phyloP scores from a whole-genome alignment of 169 alveolate genomes.

The Babesia ovis region DNA sequence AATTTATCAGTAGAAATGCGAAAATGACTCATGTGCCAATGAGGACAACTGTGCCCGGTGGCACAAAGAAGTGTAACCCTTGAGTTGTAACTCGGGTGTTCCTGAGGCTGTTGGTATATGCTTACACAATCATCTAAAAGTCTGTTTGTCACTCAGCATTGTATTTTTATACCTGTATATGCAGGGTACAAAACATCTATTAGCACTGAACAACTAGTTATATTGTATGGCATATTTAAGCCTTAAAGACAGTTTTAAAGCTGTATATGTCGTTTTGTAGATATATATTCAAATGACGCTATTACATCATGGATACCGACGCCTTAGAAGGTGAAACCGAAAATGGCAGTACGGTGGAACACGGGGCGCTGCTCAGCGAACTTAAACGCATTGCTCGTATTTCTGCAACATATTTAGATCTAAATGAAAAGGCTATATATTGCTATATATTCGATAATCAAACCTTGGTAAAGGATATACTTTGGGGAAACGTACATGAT shows the following conservation, averaged over 20 bases:
- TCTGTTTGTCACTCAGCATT: too few species aligned
- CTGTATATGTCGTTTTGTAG: too few species aligned
- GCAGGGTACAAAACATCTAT: too few species aligned
- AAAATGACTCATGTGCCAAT: conserved; percentile 1
- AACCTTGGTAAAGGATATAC: neutral
- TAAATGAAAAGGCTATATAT: neutral
- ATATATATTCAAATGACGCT: neutral
- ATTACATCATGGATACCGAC: neutral
- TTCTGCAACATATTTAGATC: conserved; percentile 6
- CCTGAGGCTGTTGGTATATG: too few species aligned
- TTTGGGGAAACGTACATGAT: neutral
- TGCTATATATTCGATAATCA: neutral
- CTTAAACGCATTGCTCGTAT: conserved; percentile 3
- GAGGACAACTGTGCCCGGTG: conserved; percentile 15
- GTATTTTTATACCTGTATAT: too few species aligned
- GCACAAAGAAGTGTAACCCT: too few species aligned
- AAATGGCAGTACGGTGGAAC: neutral
- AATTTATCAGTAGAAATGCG: too few species aligned
- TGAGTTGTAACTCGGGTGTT: too few species aligned
- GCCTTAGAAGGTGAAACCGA: neutral
- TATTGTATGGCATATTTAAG: too few species aligned
- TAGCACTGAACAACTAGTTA: too few species aligned
- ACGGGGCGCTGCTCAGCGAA: neutral
- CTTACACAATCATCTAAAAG: too few species aligned
- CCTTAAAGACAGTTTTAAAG: too few species aligned